These are phyloP conservation scores for Chlamydomonas sp. DNA, from an alignment of 139 green algal species.

Conservation along the genomic window DNA sequence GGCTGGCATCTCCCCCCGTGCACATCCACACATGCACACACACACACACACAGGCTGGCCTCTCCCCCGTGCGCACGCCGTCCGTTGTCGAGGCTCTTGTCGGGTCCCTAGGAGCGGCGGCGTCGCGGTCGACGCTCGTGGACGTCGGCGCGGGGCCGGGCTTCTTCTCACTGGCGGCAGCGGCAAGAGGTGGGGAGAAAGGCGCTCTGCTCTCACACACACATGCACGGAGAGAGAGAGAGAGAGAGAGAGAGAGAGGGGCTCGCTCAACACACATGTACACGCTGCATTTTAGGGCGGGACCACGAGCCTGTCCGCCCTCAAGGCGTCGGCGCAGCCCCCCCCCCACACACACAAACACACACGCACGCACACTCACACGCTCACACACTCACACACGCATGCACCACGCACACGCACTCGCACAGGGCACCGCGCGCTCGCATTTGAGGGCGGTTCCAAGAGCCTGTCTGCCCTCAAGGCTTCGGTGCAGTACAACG, in stretches of 20 bases:
- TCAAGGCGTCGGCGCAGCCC: too few relatives aligned
- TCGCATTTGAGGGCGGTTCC: slow-evolving; percentile 63
- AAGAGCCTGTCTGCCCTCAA: slow-evolving; percentile 46
- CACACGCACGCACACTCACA: too few relatives aligned
- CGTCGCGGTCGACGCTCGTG: slow-evolving; percentile 36
- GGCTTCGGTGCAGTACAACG: slow-evolving; percentile 55
- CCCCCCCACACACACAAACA: too few relatives aligned
- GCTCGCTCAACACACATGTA: too few relatives aligned
- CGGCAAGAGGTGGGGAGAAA: slow-evolving; percentile 56
- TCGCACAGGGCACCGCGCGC: slow-evolving; percentile 51
- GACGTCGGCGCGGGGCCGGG: slow-evolving; percentile 74
- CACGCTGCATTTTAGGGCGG: too few relatives aligned
- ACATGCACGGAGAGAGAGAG: too few relatives aligned
- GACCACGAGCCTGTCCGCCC: too few relatives aligned
- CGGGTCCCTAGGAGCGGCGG: slow-evolving; percentile 44
- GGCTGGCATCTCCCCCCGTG: not conserved
- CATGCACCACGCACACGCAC: too few relatives aligned
- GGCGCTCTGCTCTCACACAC: too few relatives aligned
- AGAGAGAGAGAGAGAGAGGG: too few relatives aligned
- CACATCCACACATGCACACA: not conserved
- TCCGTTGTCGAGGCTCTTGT: slow-evolving; percentile 69
- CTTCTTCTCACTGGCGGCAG: slow-evolving; percentile 69
- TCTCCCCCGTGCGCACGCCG: slow-evolving; percentile 41
- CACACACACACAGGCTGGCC: slow-evolving; percentile 16
- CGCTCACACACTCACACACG: too few relatives aligned